Conservation (phyloP, 2,329 filamentous ascomycete genomes). For the Chrysoporthe austroafricana region DNA sequence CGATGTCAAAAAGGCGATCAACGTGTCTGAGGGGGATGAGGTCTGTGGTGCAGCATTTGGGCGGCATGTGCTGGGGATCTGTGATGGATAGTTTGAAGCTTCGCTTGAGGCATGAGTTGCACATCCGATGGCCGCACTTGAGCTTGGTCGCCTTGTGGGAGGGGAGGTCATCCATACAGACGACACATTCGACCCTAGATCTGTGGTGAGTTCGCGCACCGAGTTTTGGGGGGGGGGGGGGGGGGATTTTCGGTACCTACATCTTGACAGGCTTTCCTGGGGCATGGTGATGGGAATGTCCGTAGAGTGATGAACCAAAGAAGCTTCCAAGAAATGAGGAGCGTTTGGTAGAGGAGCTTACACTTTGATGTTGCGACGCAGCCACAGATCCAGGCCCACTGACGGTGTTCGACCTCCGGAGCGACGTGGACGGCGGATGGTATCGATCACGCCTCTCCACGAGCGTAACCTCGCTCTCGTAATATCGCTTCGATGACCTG, state of each 20-base stretch:
- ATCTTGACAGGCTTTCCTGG: slow-evolving; percentile 32
- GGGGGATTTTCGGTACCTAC: slow-evolving; percentile 30
- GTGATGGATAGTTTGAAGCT: slow-evolving; percentile 76
- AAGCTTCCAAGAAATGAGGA: slow-evolving; percentile 42
- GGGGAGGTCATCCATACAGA: slow-evolving; percentile 72
- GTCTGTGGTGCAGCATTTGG: slow-evolving; percentile 75
- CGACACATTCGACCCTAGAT: slow-evolving; percentile 69
- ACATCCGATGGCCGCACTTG: slow-evolving; percentile 81
- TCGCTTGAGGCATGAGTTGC: slow-evolving; percentile 73
- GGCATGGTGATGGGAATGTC: slow-evolving; percentile 28
- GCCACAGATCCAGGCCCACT: slow-evolving; percentile 39
- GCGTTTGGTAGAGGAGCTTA: slow-evolving; percentile 42
- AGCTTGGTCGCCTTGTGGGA: slow-evolving; percentile 69
- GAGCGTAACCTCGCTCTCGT: slow-evolving; percentile 38
- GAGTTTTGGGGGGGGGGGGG: neutral
- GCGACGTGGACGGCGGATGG: slow-evolving; percentile 34
- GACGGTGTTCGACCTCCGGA: slow-evolving; percentile 40
- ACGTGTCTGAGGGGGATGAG: slow-evolving; percentile 78
- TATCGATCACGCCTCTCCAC: slow-evolving; percentile 33
- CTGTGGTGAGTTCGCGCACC: slow-evolving; percentile 26
- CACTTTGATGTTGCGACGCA: slow-evolving; percentile 39
- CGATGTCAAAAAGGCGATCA: slow-evolving; percentile 71
- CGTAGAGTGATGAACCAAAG: slow-evolving; percentile 35
- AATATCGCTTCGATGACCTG: slow-evolving; percentile 33
- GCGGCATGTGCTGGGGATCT: slow-evolving; percentile 83